A percentile compares a stretch with the other conserved stretches of the same genome.
These are phyloP conservation scores for Exophiala sp. DNA, from an alignment of 2,329 filamentous ascomycete species.

Conservation along the genomic window DNA sequence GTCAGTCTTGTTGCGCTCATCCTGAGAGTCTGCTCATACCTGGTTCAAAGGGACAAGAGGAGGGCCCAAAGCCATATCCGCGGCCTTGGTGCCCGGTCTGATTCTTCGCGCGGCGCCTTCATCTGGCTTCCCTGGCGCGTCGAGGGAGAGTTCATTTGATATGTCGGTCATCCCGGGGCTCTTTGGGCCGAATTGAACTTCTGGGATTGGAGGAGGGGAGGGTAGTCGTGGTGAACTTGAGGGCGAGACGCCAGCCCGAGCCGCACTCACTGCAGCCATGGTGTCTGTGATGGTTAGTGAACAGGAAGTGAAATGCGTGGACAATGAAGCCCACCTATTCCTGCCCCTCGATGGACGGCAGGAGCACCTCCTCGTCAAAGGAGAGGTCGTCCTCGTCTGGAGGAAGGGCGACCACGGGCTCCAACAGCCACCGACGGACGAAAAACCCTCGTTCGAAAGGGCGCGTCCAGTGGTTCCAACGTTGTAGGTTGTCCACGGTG, in stretches of 20 bases:
- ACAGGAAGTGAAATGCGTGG: background rate
- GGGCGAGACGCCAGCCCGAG: constrained; percentile 39
- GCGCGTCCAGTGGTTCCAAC: no score
- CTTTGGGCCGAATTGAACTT: constrained; percentile 82
- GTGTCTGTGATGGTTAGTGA: background rate
- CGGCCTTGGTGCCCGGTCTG: constrained; percentile 85
- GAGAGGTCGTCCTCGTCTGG: no score
- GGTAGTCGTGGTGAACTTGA: constrained; percentile 88
- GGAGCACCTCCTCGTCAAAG: no score
- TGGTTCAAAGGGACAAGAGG: constrained; percentile 81
- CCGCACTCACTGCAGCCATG: constrained; percentile 33
- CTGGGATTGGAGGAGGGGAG: constrained; percentile 88
- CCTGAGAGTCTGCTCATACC: constrained; percentile 48
- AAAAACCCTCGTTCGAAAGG: no score
- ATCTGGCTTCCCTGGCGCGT: constrained; percentile 58
- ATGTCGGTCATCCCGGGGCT: constrained; percentile 66
- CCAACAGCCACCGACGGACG: no score
- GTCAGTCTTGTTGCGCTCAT: background rate
- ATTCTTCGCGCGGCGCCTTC: constrained; percentile 78
- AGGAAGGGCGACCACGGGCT: no score
- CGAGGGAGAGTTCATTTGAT: constrained; percentile 54
- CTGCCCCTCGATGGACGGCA: no score
- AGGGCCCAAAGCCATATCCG: constrained; percentile 88
- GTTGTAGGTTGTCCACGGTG: background rate
- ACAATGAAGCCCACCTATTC: no score